Evolutionary conservation across 345 rosid species (phyloP).

Genomic region (Populus euphratica): DNA sequence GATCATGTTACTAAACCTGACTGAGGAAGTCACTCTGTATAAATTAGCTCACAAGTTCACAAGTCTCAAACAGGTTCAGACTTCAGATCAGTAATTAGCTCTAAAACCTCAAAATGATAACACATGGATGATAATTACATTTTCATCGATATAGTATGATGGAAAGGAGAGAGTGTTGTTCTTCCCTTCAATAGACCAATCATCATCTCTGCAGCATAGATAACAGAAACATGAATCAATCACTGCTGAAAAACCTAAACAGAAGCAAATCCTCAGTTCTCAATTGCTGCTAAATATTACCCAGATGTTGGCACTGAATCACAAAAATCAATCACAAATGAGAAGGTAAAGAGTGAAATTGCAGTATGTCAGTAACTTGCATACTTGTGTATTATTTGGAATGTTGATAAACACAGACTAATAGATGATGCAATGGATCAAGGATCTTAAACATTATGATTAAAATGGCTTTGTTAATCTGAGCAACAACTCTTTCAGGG

Average conservation of each 20-base stretch:
- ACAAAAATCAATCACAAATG: not conserved
- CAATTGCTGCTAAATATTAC: too few relatives aligned
- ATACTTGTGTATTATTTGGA: not conserved
- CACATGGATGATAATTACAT: constrained; percentile 52
- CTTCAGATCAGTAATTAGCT: not conserved
- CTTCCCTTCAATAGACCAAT: constrained; percentile 70
- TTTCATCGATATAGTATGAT: constrained; percentile 90
- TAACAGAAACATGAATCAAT: constrained; percentile 20
- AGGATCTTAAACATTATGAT: not conserved
- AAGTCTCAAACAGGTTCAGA: constrained; percentile 3
- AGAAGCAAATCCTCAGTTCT: not conserved
- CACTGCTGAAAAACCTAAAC: not conserved
- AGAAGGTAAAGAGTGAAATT: not conserved
- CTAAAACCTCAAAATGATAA: constrained; percentile 19
- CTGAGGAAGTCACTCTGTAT: not conserved
- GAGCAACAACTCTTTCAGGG: not conserved
- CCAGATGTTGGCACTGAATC: not conserved
- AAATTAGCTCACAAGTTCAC: not conserved
- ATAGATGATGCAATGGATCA: not conserved
- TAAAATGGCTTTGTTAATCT: not conserved
- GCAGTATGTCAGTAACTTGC: not conserved
- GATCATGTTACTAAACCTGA: not conserved
- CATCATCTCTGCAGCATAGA: constrained; percentile 74
- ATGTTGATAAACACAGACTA: not conserved
- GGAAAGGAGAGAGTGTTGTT: constrained; percentile 71